These are phyloP conservation scores for Ophiosphaerella narmari DNA, from an alignment of 2,329 filamentous ascomycete species.

Conservation along the genomic window DNA sequence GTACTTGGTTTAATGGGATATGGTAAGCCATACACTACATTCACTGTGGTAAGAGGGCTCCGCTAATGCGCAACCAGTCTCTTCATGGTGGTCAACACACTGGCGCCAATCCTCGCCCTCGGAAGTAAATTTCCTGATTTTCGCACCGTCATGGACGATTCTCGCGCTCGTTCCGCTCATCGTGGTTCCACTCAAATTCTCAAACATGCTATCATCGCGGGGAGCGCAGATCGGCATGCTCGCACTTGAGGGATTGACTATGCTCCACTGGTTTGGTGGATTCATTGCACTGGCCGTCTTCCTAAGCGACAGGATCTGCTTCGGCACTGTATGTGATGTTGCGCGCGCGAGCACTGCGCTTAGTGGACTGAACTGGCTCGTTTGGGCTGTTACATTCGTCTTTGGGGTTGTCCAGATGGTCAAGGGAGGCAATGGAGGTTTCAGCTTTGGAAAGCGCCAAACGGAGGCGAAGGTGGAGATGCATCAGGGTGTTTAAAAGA, in stretches of 20 bases:
- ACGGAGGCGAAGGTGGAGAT: constrained; percentile 42
- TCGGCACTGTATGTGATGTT: constrained; percentile 60
- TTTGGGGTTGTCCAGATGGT: constrained; percentile 40
- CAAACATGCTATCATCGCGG: constrained; percentile 41
- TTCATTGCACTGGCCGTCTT: constrained; percentile 76
- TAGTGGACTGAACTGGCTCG: constrained; percentile 66
- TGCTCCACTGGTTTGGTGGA: constrained; percentile 89
- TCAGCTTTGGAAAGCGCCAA: constrained; percentile 10
- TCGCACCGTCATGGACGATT: constrained; percentile 73
- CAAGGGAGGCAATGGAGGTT: constrained; percentile 9
- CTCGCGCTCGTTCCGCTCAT: constrained; percentile 72
- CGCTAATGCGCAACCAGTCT: constrained; percentile 52
- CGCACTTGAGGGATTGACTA: constrained; percentile 71
- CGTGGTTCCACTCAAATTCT: constrained; percentile 66
- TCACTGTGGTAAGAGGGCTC: background rate
- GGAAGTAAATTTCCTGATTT: constrained; percentile 76
- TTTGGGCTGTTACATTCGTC: constrained; percentile 49
- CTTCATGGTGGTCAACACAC: constrained; percentile 57
- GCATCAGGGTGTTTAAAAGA: constrained; percentile 46
- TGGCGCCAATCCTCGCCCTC: constrained; percentile 60
- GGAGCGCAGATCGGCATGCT: constrained; percentile 66
- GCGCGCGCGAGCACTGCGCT: constrained; percentile 69
- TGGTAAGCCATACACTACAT: constrained; percentile 54
- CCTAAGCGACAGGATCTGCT: constrained; percentile 63
- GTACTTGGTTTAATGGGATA: constrained; percentile 77